phyloP scores from a whole-genome alignment of 2,329 filamentous ascomycete species.

The Microthyrium microscopicum region DNA sequence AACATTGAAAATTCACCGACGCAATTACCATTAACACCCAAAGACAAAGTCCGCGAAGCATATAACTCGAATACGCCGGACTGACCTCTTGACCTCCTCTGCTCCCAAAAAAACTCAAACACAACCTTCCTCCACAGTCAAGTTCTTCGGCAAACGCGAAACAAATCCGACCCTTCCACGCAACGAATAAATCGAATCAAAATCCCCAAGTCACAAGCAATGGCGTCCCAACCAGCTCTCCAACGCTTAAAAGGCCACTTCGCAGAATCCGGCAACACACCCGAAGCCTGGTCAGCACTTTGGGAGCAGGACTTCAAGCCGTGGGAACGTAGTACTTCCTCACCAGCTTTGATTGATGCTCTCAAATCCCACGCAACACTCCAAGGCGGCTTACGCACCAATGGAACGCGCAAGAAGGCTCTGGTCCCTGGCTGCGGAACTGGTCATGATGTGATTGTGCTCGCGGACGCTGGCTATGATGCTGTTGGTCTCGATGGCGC shows the following conservation, averaged over 20 bases:
- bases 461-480: conserved; percentile 62
- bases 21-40: too few species aligned
- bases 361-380: conserved; percentile 24
- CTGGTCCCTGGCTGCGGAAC: conserved; percentile 70
- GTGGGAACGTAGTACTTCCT: conserved; percentile 43
- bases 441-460: conserved; percentile 64
- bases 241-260: conserved; percentile 1
- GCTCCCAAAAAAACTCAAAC: too few species aligned
- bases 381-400: conserved; percentile 15
- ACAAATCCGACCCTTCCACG: too few species aligned
- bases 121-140: too few species aligned
- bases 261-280: conserved; percentile 3
- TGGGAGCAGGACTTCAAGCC: conserved; percentile 38
- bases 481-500: conserved; percentile 58
- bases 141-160: too few species aligned
- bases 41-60: too few species aligned
- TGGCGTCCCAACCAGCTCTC: neutral
- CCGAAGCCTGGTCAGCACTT: conserved; percentile 36
- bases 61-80: too few species aligned
- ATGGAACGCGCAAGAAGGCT: conserved; percentile 29
- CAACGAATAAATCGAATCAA: too few species aligned
- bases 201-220: too few species aligned
- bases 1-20: too few species aligned
- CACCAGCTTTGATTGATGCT: conserved; percentile 40
- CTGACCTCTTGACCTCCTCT: too few species aligned